Evolutionary conservation across 2,329 filamentous ascomycete species (phyloP), one percentile per base, ranked within the genome.

Genomic region (Fusarium nelsonii): DNA sequence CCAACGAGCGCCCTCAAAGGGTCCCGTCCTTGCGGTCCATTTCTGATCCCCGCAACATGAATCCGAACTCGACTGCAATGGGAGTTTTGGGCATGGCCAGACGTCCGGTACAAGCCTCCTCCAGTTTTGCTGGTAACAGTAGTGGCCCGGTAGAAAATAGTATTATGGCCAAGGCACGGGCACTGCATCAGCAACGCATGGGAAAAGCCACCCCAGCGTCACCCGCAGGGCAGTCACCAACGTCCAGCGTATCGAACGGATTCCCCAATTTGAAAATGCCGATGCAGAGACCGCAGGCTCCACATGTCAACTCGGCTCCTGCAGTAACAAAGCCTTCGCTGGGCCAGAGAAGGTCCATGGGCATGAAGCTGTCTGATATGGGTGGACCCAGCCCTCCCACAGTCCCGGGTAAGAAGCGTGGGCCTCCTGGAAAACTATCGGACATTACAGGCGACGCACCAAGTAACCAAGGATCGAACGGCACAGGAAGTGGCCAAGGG

Each of bases 21-120:
- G 75, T 90, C 60, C 84, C 88, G 20, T 87, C 88, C 7, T 78
- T 89, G 41, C 87, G 89, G 71, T 87, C 88, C 46, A 79, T 87
- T 20, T 88, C 89, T 55, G 87, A 90, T 50, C 81, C 89, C 20
- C 81, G 84, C 68, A 83, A 81, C 56, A 94, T 97, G 88, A 92
- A 88, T 58, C 82, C 91, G 8, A 94, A 90, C n/a, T 97, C 94
- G n/a, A 96, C 91, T 30, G 90, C 92, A 40, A 83, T 94, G 6
- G 93, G 93, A 40, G 87, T 92, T 60, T 82, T 97, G 74, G 93
- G 90, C 78, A 87, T 81, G 69, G 88, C 87, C 6, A 83, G 88
- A 61, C 83, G 86, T 49, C 88, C 87, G 4, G 76, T 80, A 20
- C 80, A 81, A 15, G 75, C 80, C 12, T 75, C 82, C 6, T 77